These are phyloP conservation scores for Botrytis tulipae DNA, from an alignment of 2,329 filamentous ascomycete genomes.

Conservation along the genomic window DNA sequence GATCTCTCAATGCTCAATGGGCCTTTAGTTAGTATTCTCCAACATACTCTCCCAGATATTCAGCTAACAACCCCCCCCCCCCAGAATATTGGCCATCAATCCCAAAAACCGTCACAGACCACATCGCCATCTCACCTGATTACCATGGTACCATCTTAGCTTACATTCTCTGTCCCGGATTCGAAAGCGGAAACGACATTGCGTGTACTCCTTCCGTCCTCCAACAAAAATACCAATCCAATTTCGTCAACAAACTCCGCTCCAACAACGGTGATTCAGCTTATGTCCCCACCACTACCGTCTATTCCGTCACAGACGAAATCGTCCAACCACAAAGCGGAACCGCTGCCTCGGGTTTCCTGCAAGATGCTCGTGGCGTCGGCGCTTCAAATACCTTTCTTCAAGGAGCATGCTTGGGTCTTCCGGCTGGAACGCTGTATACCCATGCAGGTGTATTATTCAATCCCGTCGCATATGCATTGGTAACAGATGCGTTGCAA, in stretches of 20 bases:
- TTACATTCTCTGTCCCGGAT: slow-evolving; percentile 32
- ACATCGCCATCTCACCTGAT: slow-evolving; percentile 52
- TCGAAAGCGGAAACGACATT: background rate
- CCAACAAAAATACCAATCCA: slow-evolving; percentile 48
- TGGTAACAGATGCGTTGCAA: slow-evolving; percentile 9
- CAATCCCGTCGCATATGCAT: slow-evolving; percentile 14
- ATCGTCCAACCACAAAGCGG: slow-evolving; percentile 52
- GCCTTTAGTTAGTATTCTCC: slow-evolving; percentile 42
- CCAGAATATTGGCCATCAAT: slow-evolving; percentile 53
- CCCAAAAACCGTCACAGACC: slow-evolving; percentile 46
- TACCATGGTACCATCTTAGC: slow-evolving; percentile 49
- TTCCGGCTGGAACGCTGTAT: slow-evolving; percentile 1
- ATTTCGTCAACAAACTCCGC: slow-evolving; percentile 46
- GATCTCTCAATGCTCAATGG: slow-evolving; percentile 55
- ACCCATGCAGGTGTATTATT: slow-evolving; percentile 6
- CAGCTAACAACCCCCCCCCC: accelerated
- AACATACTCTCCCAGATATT: background rate
- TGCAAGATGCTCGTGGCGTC: slow-evolving; percentile 35
- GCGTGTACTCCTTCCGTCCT: slow-evolving; percentile 2
- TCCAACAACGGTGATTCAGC: slow-evolving; percentile 48
- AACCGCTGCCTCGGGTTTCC: slow-evolving; percentile 46
- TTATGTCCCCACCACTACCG: slow-evolving; percentile 54
- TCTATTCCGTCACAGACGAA: slow-evolving; percentile 52
- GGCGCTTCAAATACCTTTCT: slow-evolving; percentile 9
- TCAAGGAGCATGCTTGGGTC: slow-evolving; percentile 9